phyloP scores from a whole-genome alignment of 345 rosid genomes.

The Brassica juncea region DNA sequence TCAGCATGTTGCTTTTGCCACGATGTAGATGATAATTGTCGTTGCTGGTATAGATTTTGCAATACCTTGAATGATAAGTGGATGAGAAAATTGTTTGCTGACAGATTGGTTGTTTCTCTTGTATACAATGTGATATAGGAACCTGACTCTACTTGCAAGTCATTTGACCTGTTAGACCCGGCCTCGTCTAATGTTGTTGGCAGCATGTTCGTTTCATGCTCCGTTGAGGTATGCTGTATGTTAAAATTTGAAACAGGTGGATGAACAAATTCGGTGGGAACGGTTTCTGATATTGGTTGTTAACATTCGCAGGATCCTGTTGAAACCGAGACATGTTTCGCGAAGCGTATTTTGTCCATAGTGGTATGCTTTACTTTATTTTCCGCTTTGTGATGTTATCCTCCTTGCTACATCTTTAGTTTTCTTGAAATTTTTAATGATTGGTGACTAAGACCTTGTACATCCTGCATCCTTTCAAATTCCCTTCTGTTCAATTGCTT shows the following conservation, averaged over 20 bases:
- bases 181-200: conserved; percentile 68
- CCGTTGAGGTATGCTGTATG: conserved; percentile 66
- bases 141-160: conserved; percentile 47
- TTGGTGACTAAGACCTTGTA: background rate
- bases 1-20: background rate
- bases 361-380: conserved; percentile 54
- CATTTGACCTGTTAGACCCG: conserved; percentile 73
- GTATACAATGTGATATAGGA: conserved; percentile 50
- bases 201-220: conserved; percentile 68
- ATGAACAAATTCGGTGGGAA: background rate
- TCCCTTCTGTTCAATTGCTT: background rate
- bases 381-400: background rate
- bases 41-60: conserved; percentile 1
- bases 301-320: conserved; percentile 69
- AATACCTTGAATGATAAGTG: background rate
- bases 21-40: background rate
- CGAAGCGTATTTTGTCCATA: conserved; percentile 79
- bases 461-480: background rate
- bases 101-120: conserved; percentile 1
- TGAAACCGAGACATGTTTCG: conserved; percentile 84
- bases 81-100: background rate
- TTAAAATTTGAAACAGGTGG: background rate
- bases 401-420: background rate
- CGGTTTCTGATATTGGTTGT: conserved; percentile 31
- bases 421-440: background rate